phyloP scores from a whole-genome alignment of 164 flowering plant genomes.

The Chimonanthus salicifolius region DNA sequence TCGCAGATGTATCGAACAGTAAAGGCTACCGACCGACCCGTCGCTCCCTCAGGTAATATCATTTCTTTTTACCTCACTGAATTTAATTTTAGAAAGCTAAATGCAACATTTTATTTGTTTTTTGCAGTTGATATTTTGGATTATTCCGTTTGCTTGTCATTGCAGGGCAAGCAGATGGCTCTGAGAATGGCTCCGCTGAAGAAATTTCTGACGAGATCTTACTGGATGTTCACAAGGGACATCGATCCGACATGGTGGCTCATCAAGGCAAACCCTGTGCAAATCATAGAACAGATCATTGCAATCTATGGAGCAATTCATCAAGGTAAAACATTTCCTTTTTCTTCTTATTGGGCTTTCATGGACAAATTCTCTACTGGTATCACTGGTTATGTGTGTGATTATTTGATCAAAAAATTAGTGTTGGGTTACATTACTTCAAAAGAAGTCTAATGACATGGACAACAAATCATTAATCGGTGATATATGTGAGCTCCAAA shows the following conservation, averaged over 20 bases:
- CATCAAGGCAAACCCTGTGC: slow-evolving; percentile 29
- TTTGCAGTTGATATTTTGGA: not conserved
- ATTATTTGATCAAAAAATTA: too few relatives aligned
- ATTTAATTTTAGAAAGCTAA: not conserved
- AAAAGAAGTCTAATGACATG: too few relatives aligned
- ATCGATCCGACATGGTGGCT: slow-evolving; percentile 30
- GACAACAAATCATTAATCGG: too few relatives aligned
- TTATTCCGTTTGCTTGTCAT: not conserved
- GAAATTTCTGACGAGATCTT: slow-evolving; percentile 68
- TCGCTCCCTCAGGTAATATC: slow-evolving; percentile 74
- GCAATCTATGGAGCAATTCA: slow-evolving; percentile 88
- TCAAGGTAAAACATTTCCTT: slow-evolving; percentile 47
- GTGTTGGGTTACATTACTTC: too few relatives aligned
- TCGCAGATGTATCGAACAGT: slow-evolving; percentile 96
- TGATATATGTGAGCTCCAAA: too few relatives aligned
- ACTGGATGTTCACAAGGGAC: slow-evolving; percentile 41
- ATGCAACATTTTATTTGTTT: not conserved
- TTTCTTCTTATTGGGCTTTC: too few relatives aligned
- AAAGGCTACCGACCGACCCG: slow-evolving; percentile 88
- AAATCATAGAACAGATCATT: slow-evolving; percentile 28
- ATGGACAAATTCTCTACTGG: too few relatives aligned
- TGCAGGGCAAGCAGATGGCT: slow-evolving; percentile 39
- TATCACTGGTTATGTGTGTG: too few relatives aligned
- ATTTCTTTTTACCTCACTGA: not conserved
- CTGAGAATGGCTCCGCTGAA: slow-evolving; percentile 75